These are phyloP conservation scores for Lachnellula cervina DNA, from an alignment of 2,329 filamentous ascomycete genomes.

Conservation along the genomic window DNA sequence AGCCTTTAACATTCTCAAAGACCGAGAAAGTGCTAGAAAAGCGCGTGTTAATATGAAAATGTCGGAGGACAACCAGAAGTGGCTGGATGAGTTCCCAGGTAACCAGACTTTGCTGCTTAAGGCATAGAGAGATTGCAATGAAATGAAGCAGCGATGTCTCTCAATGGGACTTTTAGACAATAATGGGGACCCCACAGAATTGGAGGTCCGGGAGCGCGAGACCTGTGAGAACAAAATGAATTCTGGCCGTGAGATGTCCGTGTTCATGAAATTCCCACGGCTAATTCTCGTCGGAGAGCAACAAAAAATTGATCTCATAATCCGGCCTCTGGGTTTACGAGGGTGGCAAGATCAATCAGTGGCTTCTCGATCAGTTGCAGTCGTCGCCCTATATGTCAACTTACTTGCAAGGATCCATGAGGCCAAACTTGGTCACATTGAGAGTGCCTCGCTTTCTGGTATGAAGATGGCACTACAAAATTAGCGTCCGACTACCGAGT, in stretches of 20 bases:
- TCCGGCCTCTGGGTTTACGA: no score
- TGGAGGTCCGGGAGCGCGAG: slow-evolving; percentile 5
- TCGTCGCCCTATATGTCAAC: slow-evolving; percentile 20
- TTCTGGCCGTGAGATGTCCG: slow-evolving; percentile 8
- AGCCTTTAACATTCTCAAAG: slow-evolving; percentile 16
- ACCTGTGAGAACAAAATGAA: slow-evolving; percentile 5
- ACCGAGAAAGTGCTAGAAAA: slow-evolving; percentile 11
- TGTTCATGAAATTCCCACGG: slow-evolving; percentile 18
- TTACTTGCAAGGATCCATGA: slow-evolving; percentile 17
- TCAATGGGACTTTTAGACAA: slow-evolving; percentile 20
- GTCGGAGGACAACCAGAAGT: slow-evolving; percentile 14
- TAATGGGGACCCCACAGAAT: slow-evolving; percentile 15
- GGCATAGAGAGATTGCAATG: slow-evolving; percentile 3
- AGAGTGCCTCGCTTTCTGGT: slow-evolving; percentile 13
- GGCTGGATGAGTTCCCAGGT: slow-evolving; percentile 14
- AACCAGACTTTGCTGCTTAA: slow-evolving; percentile 1
- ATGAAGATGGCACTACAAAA: slow-evolving; percentile 11
- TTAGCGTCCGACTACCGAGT: background rate
- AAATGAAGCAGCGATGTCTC: slow-evolving; percentile 14
- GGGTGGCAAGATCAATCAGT: slow-evolving; percentile 18
- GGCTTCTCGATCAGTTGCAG: slow-evolving; percentile 17
- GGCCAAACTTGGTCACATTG: background rate
- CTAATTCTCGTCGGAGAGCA: slow-evolving; percentile 10
- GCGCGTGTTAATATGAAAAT: slow-evolving; percentile 3
- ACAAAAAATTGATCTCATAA: background rate